Evolutionary conservation across 495 filamentous ascomycete species (phyloP).

Genomic region (Penicillium paradoxum): DNA sequence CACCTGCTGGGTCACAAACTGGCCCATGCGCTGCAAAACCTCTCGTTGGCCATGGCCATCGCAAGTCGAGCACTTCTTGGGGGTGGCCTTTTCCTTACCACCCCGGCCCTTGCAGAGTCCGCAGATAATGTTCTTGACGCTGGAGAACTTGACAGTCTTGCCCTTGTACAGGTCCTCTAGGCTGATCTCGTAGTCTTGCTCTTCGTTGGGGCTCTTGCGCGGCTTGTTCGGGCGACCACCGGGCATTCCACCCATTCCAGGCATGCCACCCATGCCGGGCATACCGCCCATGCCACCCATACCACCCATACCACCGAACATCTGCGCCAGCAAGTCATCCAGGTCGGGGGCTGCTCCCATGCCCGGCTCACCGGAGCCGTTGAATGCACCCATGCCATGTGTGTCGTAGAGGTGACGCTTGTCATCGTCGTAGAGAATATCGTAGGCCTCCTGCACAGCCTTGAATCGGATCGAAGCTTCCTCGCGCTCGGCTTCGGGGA

Average conservation of each 20-base stretch:
- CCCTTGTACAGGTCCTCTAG: constrained; percentile 96
- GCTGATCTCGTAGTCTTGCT: constrained; percentile 83
- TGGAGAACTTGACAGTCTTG: constrained; percentile 93
- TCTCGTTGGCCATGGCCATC: constrained; percentile 69
- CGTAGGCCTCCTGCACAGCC: constrained; percentile 84
- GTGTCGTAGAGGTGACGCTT: constrained; percentile 88
- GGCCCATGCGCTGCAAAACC: constrained; percentile 69
- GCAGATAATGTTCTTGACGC: constrained; percentile 89
- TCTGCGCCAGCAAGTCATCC: constrained; percentile 85
- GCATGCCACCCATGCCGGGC: constrained; percentile 41
- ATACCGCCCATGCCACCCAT: constrained; percentile 54
- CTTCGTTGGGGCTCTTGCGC: constrained; percentile 71
- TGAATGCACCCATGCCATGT: constrained; percentile 94
- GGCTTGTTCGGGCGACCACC: constrained; percentile 54
- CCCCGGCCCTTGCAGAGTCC: constrained; percentile 80
- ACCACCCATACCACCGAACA: constrained; percentile 70
- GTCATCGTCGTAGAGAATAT: constrained; percentile 94
- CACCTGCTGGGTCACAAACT: constrained; percentile 71
- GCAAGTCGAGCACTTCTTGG: constrained; percentile 79
- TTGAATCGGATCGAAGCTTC: constrained; percentile 90
- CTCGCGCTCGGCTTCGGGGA: constrained; percentile 76
- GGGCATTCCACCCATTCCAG: constrained; percentile 48
- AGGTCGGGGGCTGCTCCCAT: constrained; percentile 71
- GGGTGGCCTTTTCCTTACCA: constrained; percentile 86
- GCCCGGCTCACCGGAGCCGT: constrained; percentile 59